Conservation (phyloP, 371 early-diverging fungal species). For the Funneliformis caledonium region DNA sequence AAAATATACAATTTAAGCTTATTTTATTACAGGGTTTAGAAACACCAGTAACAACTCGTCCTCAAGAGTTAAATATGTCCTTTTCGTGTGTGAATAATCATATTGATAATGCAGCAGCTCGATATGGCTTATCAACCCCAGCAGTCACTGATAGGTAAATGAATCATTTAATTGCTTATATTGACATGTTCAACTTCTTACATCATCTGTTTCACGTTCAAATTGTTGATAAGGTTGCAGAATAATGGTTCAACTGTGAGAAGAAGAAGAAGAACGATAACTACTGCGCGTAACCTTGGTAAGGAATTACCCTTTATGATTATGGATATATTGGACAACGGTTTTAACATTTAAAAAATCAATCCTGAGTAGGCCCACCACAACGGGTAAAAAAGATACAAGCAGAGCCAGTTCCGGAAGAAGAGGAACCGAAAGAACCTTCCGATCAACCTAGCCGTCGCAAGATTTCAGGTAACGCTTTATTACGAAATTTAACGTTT, state of each 20-base stretch:
- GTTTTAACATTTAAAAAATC: background rate
- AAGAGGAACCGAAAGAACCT: background rate
- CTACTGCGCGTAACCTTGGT: background rate
- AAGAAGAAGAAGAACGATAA: constrained; percentile 1
- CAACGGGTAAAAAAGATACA: constrained; percentile 9
- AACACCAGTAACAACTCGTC: background rate
- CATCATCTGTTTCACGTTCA: background rate
- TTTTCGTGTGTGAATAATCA: background rate
- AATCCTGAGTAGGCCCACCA: constrained; percentile 8
- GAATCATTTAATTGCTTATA: background rate
- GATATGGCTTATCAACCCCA: constrained; percentile 2
- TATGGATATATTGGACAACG: background rate
- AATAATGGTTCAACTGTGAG: constrained; percentile 7
- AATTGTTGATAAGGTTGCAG: background rate
- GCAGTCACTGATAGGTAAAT: background rate
- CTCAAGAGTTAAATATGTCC: background rate
- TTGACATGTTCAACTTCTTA: background rate
- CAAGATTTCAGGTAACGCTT: constrained; percentile 3
- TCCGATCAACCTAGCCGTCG: background rate
- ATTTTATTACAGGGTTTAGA: background rate
- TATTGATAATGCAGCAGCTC: constrained; percentile 15
- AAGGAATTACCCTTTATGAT: background rate
- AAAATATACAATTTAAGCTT: background rate
- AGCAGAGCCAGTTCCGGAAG: background rate
- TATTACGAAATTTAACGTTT: background rate